Conservation (phyloP, 2,329 filamentous ascomycete species). For the Verticillium isaacii region DNA sequence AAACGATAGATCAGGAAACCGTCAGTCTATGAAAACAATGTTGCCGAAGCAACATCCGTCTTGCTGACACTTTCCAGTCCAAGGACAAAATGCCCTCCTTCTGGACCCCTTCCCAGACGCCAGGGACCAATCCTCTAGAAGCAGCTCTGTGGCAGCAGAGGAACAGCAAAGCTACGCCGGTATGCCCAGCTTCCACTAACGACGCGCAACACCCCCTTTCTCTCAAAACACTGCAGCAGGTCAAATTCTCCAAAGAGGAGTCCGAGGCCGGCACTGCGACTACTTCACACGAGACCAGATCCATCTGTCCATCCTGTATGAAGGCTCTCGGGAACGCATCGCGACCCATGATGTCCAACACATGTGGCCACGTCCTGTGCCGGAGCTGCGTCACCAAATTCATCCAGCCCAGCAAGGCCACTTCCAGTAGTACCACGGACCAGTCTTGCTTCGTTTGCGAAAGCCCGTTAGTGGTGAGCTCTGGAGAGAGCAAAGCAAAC, state of each 20-base stretch:
- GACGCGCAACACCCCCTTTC: conserved; percentile 68
- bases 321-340: conserved; percentile 79
- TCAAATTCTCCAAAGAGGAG: conserved; percentile 72
- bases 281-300: conserved; percentile 18
- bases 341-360: conserved; percentile 76
- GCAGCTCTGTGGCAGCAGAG: conserved; percentile 29
- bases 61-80: conserved; percentile 5
- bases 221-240: conserved; percentile 69
- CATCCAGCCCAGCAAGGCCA: conserved; percentile 53
- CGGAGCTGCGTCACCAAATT: conserved; percentile 81
- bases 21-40: conserved; percentile 27
- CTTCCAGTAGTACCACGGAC: conserved; percentile 13
- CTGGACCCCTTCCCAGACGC: conserved; percentile 85
- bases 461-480: conserved; percentile 53
- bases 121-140: conserved; percentile 33
- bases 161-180: conserved; percentile 61
- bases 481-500: conserved; percentile 27
- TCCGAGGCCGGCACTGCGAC: conserved; percentile 39
- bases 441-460: conserved; percentile 85
- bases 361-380: conserved; percentile 90
- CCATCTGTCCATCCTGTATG: conserved; percentile 77
- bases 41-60: neutral
- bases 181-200: conserved; percentile 70
- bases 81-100: conserved; percentile 66
- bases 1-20: conserved; percentile 69